Base-by-base conservation (phyloP, 345 rosid species). In the Physaria fendleri region DNA sequence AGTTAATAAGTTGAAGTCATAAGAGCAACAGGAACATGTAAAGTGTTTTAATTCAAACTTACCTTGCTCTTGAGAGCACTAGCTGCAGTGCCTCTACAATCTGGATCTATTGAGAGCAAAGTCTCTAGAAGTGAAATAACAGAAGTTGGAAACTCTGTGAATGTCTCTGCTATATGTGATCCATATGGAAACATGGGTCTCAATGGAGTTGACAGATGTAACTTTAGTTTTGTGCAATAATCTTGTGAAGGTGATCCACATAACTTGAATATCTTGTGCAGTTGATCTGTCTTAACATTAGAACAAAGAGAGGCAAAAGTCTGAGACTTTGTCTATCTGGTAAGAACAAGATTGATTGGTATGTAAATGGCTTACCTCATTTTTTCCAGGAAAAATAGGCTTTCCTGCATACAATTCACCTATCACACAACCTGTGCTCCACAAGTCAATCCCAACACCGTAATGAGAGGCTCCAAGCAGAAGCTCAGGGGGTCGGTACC, bases 401-500 rank as follows among this genome's bases (percentile, higher is more conserved):
- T 77, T 81, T 64, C 96, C 89, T 13, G 82, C 44, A 54, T 88
- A 86, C 50, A 92, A 54, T 68, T 92, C 98, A 43, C 93, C 96
- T 15, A 92, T 81, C 28, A 92, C 82, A 76, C 98, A 92, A 45
- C 98, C 96, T 32, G 84, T 65, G 62, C 96, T 88, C 98, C 98
- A 92, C 52, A 92, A 74, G 74, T 92, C 98, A 32, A 92, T 75
- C 27, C 89, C 88, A 53, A 79, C 85, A 56, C 84, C 80, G 69
- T 92, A 92, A 40, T 60, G 83, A 49, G 83, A 66, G 37, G 96
- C 84, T 60, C 98, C 96, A 42, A 92, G 85, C 64, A 92, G 79
- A 65, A 92, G 96, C 66, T 92, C 96, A 0, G 98, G 98, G 4
- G 96, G 93, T 71, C 96, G 77, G 69, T 92, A 92, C 98, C 98